Evolutionary conservation across 352 stramenopile genomes (phyloP).

Genomic region (Pythium diclinum): DNA sequence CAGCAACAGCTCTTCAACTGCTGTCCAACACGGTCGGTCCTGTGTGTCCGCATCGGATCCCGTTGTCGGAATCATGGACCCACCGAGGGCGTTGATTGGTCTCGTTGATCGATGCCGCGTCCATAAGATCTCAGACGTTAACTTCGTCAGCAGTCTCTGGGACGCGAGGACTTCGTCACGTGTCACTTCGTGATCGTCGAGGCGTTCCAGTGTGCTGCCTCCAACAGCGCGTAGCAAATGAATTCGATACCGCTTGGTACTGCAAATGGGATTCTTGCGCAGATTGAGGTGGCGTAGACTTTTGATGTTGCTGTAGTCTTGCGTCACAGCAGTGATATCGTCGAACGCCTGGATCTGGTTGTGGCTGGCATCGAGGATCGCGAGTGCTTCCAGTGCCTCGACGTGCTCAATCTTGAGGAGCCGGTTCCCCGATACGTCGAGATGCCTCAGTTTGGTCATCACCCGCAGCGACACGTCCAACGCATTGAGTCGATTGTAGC

Average conservation of each 20-base stretch:
- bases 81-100: constrained; percentile 1
- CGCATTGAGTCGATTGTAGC: constrained; percentile 63
- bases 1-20: constrained; percentile 63
- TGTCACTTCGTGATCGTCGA: constrained; percentile 55
- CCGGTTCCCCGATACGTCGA: constrained; percentile 76
- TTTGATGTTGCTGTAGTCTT: constrained; percentile 10
- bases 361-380: constrained; percentile 51
- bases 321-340: constrained; percentile 40
- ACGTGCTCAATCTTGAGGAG: constrained; percentile 46
- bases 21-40: constrained; percentile 36
- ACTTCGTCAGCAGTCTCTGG: constrained; percentile 40
- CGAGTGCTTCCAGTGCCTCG: constrained; percentile 32
- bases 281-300: constrained; percentile 49
- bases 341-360: constrained; percentile 65
- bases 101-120: constrained; percentile 4
- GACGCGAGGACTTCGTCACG: constrained; percentile 37
- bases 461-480: constrained; percentile 32
- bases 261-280: constrained; percentile 65
- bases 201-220: constrained; percentile 23
- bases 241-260: constrained; percentile 63
- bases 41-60: not conserved
- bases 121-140: constrained; percentile 51
- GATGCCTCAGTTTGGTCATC: constrained; percentile 36
- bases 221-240: constrained; percentile 55
- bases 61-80: not conserved